phyloP scores from a whole-genome alignment of 169 alveolate species.

The Cryptosporidium andersoni region DNA sequence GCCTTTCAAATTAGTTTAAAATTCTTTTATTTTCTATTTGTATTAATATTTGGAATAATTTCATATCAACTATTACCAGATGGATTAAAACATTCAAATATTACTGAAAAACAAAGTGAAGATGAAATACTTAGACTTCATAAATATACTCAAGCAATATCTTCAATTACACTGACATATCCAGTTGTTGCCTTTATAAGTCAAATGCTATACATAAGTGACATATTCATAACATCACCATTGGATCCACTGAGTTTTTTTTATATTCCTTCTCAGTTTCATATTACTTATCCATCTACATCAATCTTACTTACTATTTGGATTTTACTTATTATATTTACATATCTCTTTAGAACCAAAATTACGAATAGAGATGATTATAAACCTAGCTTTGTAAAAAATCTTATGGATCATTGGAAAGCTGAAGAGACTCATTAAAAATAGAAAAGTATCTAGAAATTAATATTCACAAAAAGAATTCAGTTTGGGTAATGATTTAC shows the following conservation, averaged over 20 bases:
- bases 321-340: slow-evolving; percentile 10
- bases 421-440: slow-evolving; percentile 21
- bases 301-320: slow-evolving; percentile 15
- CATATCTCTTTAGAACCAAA: slow-evolving; percentile 44
- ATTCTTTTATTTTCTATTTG: slow-evolving; percentile 24
- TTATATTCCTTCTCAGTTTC: slow-evolving; percentile 63
- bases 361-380: slow-evolving; percentile 47
- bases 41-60: neutral
- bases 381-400: slow-evolving; percentile 55
- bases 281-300: slow-evolving; percentile 47
- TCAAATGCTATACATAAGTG: slow-evolving; percentile 46
- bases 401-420: slow-evolving; percentile 48
- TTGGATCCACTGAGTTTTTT: slow-evolving; percentile 51
- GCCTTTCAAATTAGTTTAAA: slow-evolving; percentile 21
- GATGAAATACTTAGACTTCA: slow-evolving; percentile 41
- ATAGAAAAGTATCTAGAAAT: neutral
- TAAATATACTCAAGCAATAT: slow-evolving; percentile 49
- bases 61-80: slow-evolving; percentile 19
- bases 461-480: neutral
- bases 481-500: neutral
- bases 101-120: slow-evolving; percentile 41
- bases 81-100: slow-evolving; percentile 6
- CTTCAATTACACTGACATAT: slow-evolving; percentile 56
- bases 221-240: slow-evolving; percentile 60
- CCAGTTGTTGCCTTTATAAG: slow-evolving; percentile 62